Base-by-base conservation (phyloP, 1,284 basidiomycete species). In the Leccinum subrobustum region DNA sequence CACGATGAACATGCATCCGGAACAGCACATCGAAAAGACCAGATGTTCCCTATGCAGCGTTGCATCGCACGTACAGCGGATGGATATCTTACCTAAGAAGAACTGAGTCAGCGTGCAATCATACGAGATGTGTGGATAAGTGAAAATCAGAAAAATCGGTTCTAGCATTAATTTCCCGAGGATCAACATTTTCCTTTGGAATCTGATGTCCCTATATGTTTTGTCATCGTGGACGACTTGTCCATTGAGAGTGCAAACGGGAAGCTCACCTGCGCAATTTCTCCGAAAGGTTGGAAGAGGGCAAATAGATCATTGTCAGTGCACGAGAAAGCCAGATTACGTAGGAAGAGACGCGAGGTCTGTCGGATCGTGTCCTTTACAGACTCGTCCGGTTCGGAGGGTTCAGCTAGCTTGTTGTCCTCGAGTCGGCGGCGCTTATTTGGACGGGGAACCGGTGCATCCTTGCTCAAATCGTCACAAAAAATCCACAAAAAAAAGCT, bases 291-390 rank as follows among this genome's bases (percentile, higher is more conserved):
- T 8, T 77, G 74, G 72, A 96, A 95, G 6, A 88, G 79, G n/a
- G 82, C 78, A 6, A 76, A 72, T 2, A 98, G 75, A 56, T 97
- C 93, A 3, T 82, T 78, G 35, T 91, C 84, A 1, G 88, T 90
- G 60, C 92, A 92, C 0, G 90, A 83, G 70, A 94, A 98, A 0
- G 95, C 83, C 18, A 98, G 76, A 72, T 98, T 99, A 12, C 96
- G 92, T 6, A 98, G 79, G 72, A 98, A 98, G 4, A 98, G 78
- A 1, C 96, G 87, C 0, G 87, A 85, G 0, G 93, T 95, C 60
- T 85, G 83, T 25, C 91, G 78, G 59, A 98, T 94, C 0, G 86
- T 87, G 33, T 83, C 80, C 63, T 79, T 84, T 0, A 79, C 78
- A 2, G 80, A 72, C 56, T 88, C 82, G 53, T 78, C 67, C 20